phyloP scores from a whole-genome alignment of 805 yeast species.

The Yarrowia porcina region DNA sequence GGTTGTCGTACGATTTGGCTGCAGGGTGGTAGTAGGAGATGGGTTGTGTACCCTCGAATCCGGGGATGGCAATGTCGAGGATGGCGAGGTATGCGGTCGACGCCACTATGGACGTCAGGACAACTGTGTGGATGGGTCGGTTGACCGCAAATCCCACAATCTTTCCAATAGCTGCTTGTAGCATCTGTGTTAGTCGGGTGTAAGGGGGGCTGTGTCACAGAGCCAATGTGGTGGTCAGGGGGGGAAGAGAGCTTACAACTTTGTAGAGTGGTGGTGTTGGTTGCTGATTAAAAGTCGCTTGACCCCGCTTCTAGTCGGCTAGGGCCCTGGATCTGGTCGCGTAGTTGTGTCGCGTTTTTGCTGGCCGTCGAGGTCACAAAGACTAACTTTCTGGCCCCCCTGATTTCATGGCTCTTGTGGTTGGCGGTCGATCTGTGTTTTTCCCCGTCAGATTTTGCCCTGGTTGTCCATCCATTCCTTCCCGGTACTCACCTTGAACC shows the following conservation, averaged over 20 bases:
- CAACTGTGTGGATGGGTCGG: slow-evolving; percentile 82
- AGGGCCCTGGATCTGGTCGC: background rate
- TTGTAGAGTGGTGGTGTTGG: background rate
- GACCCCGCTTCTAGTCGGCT: background rate
- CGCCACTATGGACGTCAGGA: slow-evolving; percentile 67
- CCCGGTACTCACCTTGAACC: slow-evolving; percentile 22
- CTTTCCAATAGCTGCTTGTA: slow-evolving; percentile 23
- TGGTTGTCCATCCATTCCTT: background rate
- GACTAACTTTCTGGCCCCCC: slow-evolving; percentile 17
- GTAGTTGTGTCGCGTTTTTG: slow-evolving; percentile 4
- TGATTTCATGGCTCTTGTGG: background rate
- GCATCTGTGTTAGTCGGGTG: slow-evolving; percentile 23
- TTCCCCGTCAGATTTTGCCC: background rate
- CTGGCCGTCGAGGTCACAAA: slow-evolving; percentile 14
- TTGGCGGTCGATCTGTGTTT: background rate
- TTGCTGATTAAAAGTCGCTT: background rate
- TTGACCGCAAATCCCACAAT: slow-evolving; percentile 45
- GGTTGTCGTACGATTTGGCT: slow-evolving; percentile 13
- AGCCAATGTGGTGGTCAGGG: background rate
- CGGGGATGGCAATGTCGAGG: slow-evolving; percentile 43
- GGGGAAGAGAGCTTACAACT: background rate
- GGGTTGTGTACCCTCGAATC: slow-evolving; percentile 28
- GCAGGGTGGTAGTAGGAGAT: slow-evolving; percentile 31
- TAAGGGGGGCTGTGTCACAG: background rate
- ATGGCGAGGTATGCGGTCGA: slow-evolving; percentile 73